Base-by-base conservation (phyloP, 208 protist genomes). In the Trypanosoma lewisi region DNA sequence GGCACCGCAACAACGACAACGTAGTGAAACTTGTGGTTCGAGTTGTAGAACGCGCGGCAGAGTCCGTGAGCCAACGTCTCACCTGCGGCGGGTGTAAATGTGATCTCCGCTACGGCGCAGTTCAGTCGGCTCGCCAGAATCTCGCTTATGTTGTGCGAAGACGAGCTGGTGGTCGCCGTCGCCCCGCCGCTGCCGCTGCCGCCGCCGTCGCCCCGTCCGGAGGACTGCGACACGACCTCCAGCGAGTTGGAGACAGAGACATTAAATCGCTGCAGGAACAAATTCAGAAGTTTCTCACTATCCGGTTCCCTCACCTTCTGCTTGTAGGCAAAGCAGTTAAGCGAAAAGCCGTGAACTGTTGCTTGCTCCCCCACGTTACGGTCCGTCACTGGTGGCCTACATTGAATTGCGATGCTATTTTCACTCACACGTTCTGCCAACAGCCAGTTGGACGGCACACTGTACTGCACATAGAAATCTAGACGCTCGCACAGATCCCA, bases 401-500 rank as follows among this genome's bases (percentile, higher is more conserved):
- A 82, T 44, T 93, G 87, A 56, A 93, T 87, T 16, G 87, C 66
- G 12, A 93, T 65, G 55, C 78, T 86, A 50, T 93, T 93, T 34
- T 89, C 79, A 25, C 79, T 71, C 59, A 85, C 73, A 19, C 71
- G 66, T 66, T 93, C 83, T n/a, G 60, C 55, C 44, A 89, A 68
- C 11, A 54, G 44, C 83, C 87, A 93, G 59, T 63, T 85, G 25
- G 78, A 79, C 3, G 87, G 87, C 2, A 88, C 72, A 60, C 66
- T 79, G 75, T 93, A 93, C 67, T 93, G 83, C 11, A 93, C 75
- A 61, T 85, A 86, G 63, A 77, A 89, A 74, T 93, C 87, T 72
- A 93, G 80, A 14, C 83, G 80, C 70, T 93, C 87, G 51, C 79
- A 87, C 34, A 84, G 9, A 54, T 83, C 83, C 83, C 87, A 93